These are phyloP conservation scores for Circinella minor DNA, from an alignment of 371 early-diverging fungal species.

Conservation along the genomic window DNA sequence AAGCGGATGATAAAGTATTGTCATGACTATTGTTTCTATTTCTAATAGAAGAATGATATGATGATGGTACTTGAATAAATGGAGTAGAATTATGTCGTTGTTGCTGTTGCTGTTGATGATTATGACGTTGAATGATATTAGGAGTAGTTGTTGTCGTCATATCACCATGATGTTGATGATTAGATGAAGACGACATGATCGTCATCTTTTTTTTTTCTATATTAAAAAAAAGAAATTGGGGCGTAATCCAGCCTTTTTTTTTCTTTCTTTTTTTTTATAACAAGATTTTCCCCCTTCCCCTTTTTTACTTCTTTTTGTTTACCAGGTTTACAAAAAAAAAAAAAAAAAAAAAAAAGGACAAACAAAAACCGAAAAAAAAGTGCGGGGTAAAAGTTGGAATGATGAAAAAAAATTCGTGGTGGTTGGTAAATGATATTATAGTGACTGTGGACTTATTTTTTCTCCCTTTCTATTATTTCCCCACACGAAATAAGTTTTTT, in stretches of 20 bases:
- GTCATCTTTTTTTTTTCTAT: constrained; percentile 1
- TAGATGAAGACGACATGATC: constrained; percentile 13
- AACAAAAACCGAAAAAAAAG: background rate
- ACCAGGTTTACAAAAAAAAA: background rate
- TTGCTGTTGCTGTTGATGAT: background rate
- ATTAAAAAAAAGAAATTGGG: background rate
- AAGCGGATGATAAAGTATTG: background rate
- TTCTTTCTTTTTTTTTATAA: background rate
- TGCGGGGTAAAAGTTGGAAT: constrained; percentile 1
- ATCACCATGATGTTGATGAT: background rate
- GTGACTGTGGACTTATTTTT: background rate
- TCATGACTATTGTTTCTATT: background rate
- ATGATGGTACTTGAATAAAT: constrained; percentile 1
- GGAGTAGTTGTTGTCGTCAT: too few species aligned
- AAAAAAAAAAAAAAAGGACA: background rate
- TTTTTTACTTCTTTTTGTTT: background rate
- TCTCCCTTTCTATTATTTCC: background rate
- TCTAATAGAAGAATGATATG: background rate
- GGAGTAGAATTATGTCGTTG: background rate
- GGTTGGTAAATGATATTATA: background rate
- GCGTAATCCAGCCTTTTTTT: background rate
- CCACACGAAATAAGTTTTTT: constrained; percentile 1
- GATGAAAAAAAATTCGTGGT: background rate
- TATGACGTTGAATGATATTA: too few species aligned
- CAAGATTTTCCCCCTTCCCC: too few species aligned